Conservation (phyloP, 2,329 filamentous ascomycete species). For the Oidium heveae region DNA sequence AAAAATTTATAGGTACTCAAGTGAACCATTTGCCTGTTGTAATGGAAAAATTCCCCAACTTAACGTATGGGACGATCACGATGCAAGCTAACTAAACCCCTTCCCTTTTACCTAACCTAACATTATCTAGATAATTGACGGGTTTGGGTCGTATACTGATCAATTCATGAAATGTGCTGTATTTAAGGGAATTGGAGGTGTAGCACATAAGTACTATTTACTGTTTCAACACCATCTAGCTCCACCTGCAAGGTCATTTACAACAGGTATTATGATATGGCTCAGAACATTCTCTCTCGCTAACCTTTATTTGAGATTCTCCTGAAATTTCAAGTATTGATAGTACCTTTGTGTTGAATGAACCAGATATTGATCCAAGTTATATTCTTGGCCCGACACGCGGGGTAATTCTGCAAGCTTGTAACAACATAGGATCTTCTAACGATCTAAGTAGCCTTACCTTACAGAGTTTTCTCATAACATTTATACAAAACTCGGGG, state of each 20-base stretch:
- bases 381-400: slow-evolving; percentile 37
- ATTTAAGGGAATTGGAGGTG: slow-evolving; percentile 73
- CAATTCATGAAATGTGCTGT: slow-evolving; percentile 84
- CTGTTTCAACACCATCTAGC: slow-evolving; percentile 88
- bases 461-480: slow-evolving; percentile 73
- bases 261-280: slow-evolving; percentile 30
- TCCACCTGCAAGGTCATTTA: slow-evolving; percentile 66
- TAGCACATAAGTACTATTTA: slow-evolving; percentile 95
- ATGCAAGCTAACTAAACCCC: slow-evolving; percentile 25
- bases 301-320: slow-evolving; percentile 13
- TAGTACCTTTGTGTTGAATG: slow-evolving; percentile 41
- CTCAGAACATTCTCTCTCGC: background rate
- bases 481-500: slow-evolving; percentile 63
- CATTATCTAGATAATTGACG: slow-evolving; percentile 39
- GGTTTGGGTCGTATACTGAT: slow-evolving; percentile 81
- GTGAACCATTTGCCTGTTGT: slow-evolving; percentile 60
- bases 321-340: slow-evolving; percentile 34
- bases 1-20: slow-evolving; percentile 36
- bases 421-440: background rate
- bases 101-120: background rate
- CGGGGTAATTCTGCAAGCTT: slow-evolving; percentile 17
- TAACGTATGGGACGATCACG: slow-evolving; percentile 96
- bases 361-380: slow-evolving; percentile 34
- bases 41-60: slow-evolving; percentile 86
- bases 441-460: slow-evolving; percentile 33